phyloP scores from a whole-genome alignment of 1,139 yeast genomes.

The Pichia sp. region DNA sequence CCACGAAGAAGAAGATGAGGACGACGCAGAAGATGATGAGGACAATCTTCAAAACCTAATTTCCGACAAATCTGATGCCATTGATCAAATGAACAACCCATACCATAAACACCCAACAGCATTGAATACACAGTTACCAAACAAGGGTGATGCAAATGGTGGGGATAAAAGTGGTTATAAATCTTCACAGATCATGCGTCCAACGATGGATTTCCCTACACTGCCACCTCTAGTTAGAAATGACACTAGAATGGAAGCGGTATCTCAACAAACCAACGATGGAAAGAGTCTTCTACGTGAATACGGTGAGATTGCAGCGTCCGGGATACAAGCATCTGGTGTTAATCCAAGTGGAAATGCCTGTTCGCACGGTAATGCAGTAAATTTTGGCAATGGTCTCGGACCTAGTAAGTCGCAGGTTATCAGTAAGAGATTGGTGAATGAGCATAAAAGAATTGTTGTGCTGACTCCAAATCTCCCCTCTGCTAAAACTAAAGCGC shows the following conservation, averaged over 20 bases:
- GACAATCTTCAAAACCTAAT: slow-evolving; percentile 3
- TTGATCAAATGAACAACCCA: slow-evolving; percentile 8
- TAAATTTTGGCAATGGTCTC: slow-evolving; percentile 69
- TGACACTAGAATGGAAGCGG: slow-evolving; percentile 6
- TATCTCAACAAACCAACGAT: slow-evolving; percentile 7
- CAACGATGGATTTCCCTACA: not conserved
- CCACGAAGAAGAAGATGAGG: not conserved
- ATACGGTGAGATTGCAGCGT: slow-evolving; percentile 62
- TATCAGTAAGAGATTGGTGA: slow-evolving; percentile 44
- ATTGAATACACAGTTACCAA: too few species aligned
- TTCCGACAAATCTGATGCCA: slow-evolving; percentile 10
- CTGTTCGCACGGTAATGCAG: slow-evolving; percentile 10
- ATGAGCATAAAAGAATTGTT: slow-evolving; percentile 21
- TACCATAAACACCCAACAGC: too few species aligned
- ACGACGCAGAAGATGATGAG: slow-evolving; percentile 1
- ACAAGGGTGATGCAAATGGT: too few species aligned
- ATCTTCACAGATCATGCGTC: too few species aligned
- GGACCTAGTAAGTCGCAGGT: slow-evolving; percentile 65
- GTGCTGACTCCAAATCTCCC: slow-evolving; percentile 28
- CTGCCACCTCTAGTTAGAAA: slow-evolving; percentile 9
- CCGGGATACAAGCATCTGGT: slow-evolving; percentile 48
- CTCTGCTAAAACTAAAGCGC: slow-evolving; percentile 27
- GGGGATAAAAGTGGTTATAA: too few species aligned
- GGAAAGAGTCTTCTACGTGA: slow-evolving; percentile 22
- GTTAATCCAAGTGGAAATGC: slow-evolving; percentile 17